phyloP scores from a whole-genome alignment of 371 early-diverging fungal species.

The Mucor velutinosus region DNA sequence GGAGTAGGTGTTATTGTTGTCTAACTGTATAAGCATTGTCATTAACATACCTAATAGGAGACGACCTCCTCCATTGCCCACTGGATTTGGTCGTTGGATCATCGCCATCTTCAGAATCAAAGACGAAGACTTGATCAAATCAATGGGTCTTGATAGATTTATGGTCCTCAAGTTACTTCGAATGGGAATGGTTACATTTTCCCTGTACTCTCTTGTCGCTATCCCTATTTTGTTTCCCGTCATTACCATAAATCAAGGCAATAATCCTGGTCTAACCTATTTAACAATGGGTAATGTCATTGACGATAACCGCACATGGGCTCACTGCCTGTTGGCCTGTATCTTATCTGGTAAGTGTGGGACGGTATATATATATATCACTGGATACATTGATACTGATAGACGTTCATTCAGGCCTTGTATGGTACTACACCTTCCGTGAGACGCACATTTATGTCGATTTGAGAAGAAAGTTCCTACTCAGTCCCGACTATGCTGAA shows the following conservation, averaged over 20 bases:
- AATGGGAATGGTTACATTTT: constrained; percentile 60
- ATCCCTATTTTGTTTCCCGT: constrained; percentile 71
- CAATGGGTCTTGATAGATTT: constrained; percentile 76
- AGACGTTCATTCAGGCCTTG: constrained; percentile 17
- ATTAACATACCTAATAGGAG: constrained; percentile 34
- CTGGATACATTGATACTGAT: neutral
- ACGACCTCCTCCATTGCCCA: constrained; percentile 60
- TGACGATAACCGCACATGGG: constrained; percentile 60
- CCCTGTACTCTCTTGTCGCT: constrained; percentile 58
- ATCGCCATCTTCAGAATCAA: constrained; percentile 50
- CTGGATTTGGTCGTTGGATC: constrained; percentile 65
- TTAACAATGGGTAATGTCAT: constrained; percentile 72
- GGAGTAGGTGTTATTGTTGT: constrained; percentile 37
- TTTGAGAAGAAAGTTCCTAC: constrained; percentile 67
- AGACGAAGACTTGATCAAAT: constrained; percentile 61
- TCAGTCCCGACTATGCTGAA: constrained; percentile 59
- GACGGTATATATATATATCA: neutral
- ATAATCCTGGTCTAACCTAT: constrained; percentile 40
- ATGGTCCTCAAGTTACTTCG: constrained; percentile 78
- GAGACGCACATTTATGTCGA: constrained; percentile 68
- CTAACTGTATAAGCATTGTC: neutral
- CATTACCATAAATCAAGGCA: constrained; percentile 53
- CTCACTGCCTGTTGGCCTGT: constrained; percentile 66
- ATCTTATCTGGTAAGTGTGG: constrained; percentile 53
- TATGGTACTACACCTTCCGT: constrained; percentile 56